Percentiles rank a stretch among this genome's conserved stretches.
phyloP scores from a whole-genome alignment of 192 early-diverging fungal species.

The Linnemannia elongata region DNA sequence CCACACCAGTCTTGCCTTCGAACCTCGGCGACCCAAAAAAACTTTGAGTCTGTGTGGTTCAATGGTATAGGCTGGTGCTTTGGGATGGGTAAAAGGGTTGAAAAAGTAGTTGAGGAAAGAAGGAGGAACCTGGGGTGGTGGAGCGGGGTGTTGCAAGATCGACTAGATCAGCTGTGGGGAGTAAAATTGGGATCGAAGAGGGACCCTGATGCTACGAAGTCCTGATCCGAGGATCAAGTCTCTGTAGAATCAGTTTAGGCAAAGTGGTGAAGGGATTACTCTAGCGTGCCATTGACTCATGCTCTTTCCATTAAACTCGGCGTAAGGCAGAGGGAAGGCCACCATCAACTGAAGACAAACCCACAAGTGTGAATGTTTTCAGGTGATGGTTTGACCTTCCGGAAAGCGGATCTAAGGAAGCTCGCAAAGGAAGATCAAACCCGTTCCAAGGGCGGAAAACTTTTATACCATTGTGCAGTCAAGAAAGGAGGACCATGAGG shows the following conservation, averaged over 20 bases:
- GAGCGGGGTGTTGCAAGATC: slow-evolving; percentile 26
- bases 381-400: background rate
- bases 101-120: background rate
- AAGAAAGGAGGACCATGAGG: too few species aligned
- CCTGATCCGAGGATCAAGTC: too few species aligned
- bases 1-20: background rate
- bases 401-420: slow-evolving; percentile 51
- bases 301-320: slow-evolving; percentile 56
- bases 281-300: slow-evolving; percentile 59
- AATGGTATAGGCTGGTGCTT: background rate
- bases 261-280: slow-evolving; percentile 49
- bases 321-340: slow-evolving; percentile 49
- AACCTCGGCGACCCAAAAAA: slow-evolving; percentile 38
- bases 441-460: background rate
- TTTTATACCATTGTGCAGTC: slow-evolving; percentile 16
- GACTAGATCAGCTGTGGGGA: slow-evolving; percentile 29
- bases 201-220: slow-evolving; percentile 17
- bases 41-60: slow-evolving; percentile 28
- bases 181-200: slow-evolving; percentile 42
- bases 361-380: background rate
- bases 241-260: slow-evolving; percentile 9
- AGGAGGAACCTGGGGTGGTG: background rate
- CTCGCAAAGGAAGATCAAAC: slow-evolving; percentile 51
- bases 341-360: background rate
- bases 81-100: slow-evolving; percentile 5